Evolutionary conservation across 2,329 filamentous ascomycete genomes (phyloP), one percentile per base, ranked within the genome.

Genomic region (Penicillium sp.): DNA sequence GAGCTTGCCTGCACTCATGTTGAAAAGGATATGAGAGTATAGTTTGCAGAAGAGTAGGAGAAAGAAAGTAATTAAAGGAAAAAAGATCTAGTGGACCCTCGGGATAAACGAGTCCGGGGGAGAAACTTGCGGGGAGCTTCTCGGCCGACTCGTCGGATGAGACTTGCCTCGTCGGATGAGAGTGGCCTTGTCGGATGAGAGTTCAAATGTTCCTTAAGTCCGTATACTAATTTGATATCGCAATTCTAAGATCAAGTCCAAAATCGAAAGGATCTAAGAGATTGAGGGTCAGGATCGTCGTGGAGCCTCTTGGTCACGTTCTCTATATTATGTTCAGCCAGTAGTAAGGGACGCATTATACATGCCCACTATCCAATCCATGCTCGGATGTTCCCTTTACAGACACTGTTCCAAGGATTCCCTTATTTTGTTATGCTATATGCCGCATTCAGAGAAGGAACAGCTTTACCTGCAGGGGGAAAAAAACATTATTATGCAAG

Each of bases 1-100:
- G 37, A 86, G 72, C 53, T 76, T 75, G 50, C 62, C 65, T 58
- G 65, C 59, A n/a, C 56, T 54, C 65, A 71, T 70, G 19, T 21
- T 67, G 51, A 51, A 56, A 43, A 33, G 29, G 25, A 48, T 45
- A 8, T 35, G 40, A 57, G 41, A 43, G 41, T 43, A 31, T 12
- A 53, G n/a, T 38, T 40, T 40, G 45, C 37, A 57, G 49, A 49
- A 59, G 29, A 33, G 15, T 33, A 54, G 10, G 51, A 25, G 38
- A 54, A 21, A 33, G 45, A 41, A 38, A 46, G 58, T n/a, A 54
- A 54, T 57, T 29, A 35, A 47, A 54, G 45, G 31, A 29, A 57
- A 42, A 21, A 56, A 37, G 45, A 53, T 15, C 40, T 29, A 50
- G 31, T 54, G 48, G 54, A 27, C 54, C 58, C 65, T 70, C 68